These are phyloP conservation scores for Psilocybe cyanescens DNA, from an alignment of 768 basidiomycete species.

Conservation along the genomic window DNA sequence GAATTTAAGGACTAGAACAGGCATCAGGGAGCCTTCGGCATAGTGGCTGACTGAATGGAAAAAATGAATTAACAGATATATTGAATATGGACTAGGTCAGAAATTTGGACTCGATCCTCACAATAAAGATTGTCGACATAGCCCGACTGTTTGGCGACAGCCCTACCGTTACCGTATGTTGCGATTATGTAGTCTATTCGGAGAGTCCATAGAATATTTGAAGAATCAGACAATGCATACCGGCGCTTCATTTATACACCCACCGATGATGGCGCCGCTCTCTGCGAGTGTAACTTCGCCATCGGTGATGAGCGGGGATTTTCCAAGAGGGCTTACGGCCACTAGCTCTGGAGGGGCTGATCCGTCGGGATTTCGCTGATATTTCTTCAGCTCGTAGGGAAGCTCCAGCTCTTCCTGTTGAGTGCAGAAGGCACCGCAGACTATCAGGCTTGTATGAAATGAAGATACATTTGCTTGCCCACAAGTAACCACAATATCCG, in stretches of 20 bases:
- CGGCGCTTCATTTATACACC: not conserved
- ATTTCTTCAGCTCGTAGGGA: constrained; percentile 46
- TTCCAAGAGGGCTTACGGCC: constrained; percentile 47
- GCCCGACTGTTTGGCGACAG: constrained; percentile 27
- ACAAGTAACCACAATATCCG: constrained; percentile 51
- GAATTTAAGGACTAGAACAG: constrained; percentile 37
- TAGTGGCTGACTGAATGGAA: constrained; percentile 38
- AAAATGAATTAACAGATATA: not conserved
- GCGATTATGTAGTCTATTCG: constrained; percentile 43
- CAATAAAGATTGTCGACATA: constrained; percentile 41
- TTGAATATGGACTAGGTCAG: too few relatives aligned
- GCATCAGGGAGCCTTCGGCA: constrained; percentile 46
- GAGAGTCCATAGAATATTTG: not conserved
- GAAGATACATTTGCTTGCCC: not conserved
- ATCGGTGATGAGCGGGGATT: constrained; percentile 50
- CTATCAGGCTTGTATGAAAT: not conserved
- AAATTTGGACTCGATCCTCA: constrained; percentile 5
- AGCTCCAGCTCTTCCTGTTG: constrained; percentile 54
- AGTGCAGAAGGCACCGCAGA: not conserved
- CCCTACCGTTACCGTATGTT: constrained; percentile 40
- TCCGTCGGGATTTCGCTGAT: constrained; percentile 32
- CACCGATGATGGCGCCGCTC: constrained; percentile 48
- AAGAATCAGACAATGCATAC: too few relatives aligned
- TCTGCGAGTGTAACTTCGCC: constrained; percentile 42
- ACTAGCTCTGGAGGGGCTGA: constrained; percentile 40